These are phyloP conservation scores for Geotrichum bryndzae DNA, from an alignment of 1,139 yeast genomes.

Conservation along the genomic window DNA sequence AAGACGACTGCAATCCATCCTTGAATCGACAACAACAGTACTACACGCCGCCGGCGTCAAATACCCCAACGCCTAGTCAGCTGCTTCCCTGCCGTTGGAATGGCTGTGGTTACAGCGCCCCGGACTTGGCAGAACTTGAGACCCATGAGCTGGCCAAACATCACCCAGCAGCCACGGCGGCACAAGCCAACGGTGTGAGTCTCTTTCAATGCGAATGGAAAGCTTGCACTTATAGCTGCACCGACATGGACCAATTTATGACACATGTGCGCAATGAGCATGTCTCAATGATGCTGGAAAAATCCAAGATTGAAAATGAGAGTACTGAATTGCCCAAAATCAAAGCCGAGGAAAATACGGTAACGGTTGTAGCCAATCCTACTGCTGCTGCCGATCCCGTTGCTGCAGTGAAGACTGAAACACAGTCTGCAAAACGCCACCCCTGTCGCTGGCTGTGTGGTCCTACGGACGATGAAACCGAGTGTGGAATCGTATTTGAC, in stretches of 20 bases:
- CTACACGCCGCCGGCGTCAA: background rate
- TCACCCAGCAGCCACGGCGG: conserved; percentile 40
- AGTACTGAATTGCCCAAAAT: background rate
- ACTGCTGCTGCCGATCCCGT: conserved; percentile 3
- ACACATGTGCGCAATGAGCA: conserved; percentile 57
- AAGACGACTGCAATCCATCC: too few relatives aligned
- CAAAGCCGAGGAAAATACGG: background rate
- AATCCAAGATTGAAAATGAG: background rate
- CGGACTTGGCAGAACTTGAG: conserved; percentile 23
- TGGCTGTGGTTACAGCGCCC: conserved; percentile 28
- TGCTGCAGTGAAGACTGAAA: background rate
- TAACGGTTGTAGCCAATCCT: conserved; percentile 1
- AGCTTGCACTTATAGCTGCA: conserved; percentile 53
- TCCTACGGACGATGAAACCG: conserved; percentile 2
- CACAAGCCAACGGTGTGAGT: conserved; percentile 17
- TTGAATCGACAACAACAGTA: background rate
- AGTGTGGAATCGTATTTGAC: conserved; percentile 48
- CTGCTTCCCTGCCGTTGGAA: conserved; percentile 31
- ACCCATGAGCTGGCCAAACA: conserved; percentile 44
- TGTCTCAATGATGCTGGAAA: conserved; percentile 26
- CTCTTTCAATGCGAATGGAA: conserved; percentile 63
- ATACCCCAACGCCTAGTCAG: conserved; percentile 11
- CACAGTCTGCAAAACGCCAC: conserved; percentile 20
- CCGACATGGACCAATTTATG: conserved; percentile 48
- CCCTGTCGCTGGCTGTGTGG: conserved; percentile 46